These are phyloP conservation scores for Cladophialophora psammophila DNA, from an alignment of 2,329 filamentous ascomycete genomes.

Conservation along the genomic window DNA sequence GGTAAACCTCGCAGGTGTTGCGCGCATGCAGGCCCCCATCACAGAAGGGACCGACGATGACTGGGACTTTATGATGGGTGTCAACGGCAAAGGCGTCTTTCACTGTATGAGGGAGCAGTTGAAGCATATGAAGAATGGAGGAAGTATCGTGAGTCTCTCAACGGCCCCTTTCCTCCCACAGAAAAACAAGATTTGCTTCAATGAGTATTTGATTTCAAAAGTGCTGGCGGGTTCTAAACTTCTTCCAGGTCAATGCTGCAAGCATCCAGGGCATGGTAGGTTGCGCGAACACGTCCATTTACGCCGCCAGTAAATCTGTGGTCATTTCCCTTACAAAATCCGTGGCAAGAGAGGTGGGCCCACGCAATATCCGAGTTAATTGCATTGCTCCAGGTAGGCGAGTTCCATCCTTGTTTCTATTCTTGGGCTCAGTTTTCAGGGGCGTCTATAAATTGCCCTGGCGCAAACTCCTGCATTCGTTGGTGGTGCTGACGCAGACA, in stretches of 20 bases:
- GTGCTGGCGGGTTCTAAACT: background rate
- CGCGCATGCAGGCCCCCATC: conserved; percentile 34
- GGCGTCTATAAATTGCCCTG: background rate
- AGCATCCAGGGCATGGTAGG: conserved; percentile 48
- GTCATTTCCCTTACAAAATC: conserved; percentile 54
- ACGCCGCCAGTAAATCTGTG: conserved; percentile 53
- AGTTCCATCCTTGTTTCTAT: background rate
- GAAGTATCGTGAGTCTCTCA: conserved; percentile 44
- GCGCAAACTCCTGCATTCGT: background rate
- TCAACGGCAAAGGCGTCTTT: conserved; percentile 48
- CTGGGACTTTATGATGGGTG: conserved; percentile 48
- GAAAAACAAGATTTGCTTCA: background rate
- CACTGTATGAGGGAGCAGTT: conserved; percentile 49
- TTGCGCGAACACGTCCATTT: conserved; percentile 50
- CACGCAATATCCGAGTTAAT: conserved; percentile 47
- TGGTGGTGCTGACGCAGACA: background rate
- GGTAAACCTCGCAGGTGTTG: conserved; percentile 47
- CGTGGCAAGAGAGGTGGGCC: conserved; percentile 45
- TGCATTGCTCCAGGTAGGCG: conserved; percentile 36
- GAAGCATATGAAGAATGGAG: conserved; percentile 45
- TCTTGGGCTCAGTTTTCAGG: background rate
- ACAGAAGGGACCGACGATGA: conserved; percentile 45
- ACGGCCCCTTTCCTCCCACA: background rate
- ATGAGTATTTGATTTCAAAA: background rate
- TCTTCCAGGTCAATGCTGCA: conserved; percentile 45